A percentile compares a stretch with the other conserved stretches of the same genome.
These are phyloP conservation scores for Neurospora sp. DNA, from an alignment of 495 filamentous ascomycete species.

Conservation along the genomic window DNA sequence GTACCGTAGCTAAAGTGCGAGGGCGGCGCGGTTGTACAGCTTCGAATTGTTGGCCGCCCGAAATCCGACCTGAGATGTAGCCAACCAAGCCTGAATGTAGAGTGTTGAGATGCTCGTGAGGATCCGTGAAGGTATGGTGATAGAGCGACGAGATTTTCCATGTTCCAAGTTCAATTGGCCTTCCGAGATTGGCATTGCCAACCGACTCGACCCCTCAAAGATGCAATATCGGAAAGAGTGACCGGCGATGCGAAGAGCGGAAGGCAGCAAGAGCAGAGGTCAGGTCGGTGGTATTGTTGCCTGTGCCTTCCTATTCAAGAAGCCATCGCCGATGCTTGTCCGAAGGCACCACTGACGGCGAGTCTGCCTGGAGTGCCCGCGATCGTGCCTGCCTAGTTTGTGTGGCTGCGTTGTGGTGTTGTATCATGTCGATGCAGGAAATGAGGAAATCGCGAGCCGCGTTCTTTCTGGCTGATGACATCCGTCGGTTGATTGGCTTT, in stretches of 20 bases:
- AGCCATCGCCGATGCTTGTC: background rate
- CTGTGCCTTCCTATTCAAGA: background rate
- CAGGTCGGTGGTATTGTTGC: background rate
- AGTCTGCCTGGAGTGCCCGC: background rate
- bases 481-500: background rate
- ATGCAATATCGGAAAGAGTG: background rate
- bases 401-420: background rate
- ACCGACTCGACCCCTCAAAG: background rate
- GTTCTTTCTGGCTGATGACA: background rate
- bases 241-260: background rate
- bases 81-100: background rate
- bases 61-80: background rate
- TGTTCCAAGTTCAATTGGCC: background rate
- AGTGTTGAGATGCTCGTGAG: background rate
- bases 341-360: background rate
- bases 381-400: background rate
- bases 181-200: background rate
- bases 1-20: background rate
- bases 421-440: background rate
- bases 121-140: background rate
- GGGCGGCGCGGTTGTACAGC: background rate
- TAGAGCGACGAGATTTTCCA: background rate
- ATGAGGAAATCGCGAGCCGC: background rate
- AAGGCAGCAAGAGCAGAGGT: background rate
- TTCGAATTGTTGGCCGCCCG: background rate